A percentile compares a stretch with the other conserved stretches of the same genome.
Conservation (phyloP, 345 rosid genomes). For the Rubroshorea leprosula region DNA sequence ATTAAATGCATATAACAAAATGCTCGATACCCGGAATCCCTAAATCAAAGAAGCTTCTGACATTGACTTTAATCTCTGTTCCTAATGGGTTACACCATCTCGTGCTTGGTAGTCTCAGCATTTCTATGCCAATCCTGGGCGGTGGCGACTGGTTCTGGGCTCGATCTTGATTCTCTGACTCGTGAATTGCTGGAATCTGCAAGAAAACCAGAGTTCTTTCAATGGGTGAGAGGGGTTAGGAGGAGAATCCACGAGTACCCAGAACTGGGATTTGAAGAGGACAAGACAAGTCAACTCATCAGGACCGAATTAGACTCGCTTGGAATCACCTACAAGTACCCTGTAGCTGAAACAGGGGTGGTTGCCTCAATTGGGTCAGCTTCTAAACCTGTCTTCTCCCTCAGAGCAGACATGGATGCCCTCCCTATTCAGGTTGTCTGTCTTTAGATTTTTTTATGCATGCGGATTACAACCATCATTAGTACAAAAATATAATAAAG, state of each 20-base stretch:
- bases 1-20: no score
- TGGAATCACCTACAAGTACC: conserved; percentile 55
- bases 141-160: conserved; percentile 7
- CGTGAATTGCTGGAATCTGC: conserved; percentile 41
- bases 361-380: conserved; percentile 58
- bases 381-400: conserved; percentile 46
- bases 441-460: no score
- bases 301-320: conserved; percentile 52
- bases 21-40: no score
- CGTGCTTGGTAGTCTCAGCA: conserved; percentile 11
- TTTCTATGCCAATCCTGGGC: conserved; percentile 10
- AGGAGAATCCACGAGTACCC: conserved; percentile 61
- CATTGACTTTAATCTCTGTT: background rate
- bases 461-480: no score
- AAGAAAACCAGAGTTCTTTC: conserved; percentile 42
- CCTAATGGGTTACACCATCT: background rate
- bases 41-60: no score
- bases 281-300: conserved; percentile 48
- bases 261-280: conserved; percentile 62
- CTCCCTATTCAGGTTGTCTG: conserved; percentile 75
- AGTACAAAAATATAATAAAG: no score
- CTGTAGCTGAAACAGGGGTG: conserved; percentile 62
- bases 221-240: conserved; percentile 56
- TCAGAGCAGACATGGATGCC: conserved; percentile 76
- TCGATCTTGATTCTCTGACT: conserved; percentile 25